These are phyloP conservation scores for Phytophthora palmivora DNA, from an alignment of 352 stramenopile species.

Conservation along the genomic window DNA sequence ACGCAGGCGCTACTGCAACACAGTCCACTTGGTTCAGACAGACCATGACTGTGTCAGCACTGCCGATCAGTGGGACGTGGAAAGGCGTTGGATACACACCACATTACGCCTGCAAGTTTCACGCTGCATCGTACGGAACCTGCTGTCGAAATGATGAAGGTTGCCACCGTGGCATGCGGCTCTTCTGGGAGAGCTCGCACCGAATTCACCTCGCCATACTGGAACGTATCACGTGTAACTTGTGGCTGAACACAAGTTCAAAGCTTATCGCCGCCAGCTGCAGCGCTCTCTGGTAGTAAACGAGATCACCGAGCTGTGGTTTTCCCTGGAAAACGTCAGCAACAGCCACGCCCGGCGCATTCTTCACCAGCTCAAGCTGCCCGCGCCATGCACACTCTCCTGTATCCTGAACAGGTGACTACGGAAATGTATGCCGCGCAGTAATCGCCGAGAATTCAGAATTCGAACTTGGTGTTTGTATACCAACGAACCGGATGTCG, in stretches of 20 bases:
- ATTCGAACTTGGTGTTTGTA: slow-evolving; percentile 28
- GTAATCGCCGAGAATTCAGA: slow-evolving; percentile 27
- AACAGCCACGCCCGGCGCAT: no score
- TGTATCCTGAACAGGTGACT: slow-evolving; percentile 9
- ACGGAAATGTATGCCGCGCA: slow-evolving; percentile 1
- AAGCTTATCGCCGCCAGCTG: no score
- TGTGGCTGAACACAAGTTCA: no score
- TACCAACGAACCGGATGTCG: slow-evolving; percentile 26
- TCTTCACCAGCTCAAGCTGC: no score
- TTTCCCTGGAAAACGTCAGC: no score
- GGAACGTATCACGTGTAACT: no score
- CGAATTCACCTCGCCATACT: slow-evolving; percentile 1
- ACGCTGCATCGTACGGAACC: slow-evolving; percentile 6
- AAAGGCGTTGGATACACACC: slow-evolving; percentile 28
- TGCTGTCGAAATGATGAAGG: slow-evolving; percentile 5
- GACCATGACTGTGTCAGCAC: neutral
- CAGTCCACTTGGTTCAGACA: no score
- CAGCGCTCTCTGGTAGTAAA: slow-evolving; percentile 1
- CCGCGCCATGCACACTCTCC: slow-evolving; percentile 3
- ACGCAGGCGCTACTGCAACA: no score
- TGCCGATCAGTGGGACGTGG: slow-evolving; percentile 19
- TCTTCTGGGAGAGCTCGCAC: no score
- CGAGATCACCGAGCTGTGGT: no score
- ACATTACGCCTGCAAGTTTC: slow-evolving; percentile 19
- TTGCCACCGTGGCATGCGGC: no score